Conservation (phyloP, 2,329 filamentous ascomycete genomes). For the Chaetomium olivaceum region DNA sequence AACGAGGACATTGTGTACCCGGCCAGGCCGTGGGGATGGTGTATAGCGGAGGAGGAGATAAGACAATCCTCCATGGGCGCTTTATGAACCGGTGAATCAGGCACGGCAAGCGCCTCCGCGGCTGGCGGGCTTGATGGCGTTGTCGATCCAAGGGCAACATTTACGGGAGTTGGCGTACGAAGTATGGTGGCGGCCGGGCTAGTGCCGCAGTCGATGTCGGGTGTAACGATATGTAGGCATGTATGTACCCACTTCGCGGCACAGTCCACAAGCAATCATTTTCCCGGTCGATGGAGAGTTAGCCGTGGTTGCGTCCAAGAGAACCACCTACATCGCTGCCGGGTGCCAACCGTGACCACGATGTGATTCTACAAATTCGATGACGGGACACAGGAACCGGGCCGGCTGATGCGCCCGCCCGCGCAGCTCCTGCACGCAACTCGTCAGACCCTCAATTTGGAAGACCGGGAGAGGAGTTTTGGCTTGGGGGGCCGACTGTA, state of each 20-base stretch:
- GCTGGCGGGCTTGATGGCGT: constrained; percentile 8
- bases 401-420: not conserved
- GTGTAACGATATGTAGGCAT: constrained; percentile 8
- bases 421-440: constrained; percentile 5
- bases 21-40: not conserved
- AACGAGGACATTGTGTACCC: not conserved
- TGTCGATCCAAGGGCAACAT: constrained; percentile 12
- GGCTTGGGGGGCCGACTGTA: not conserved
- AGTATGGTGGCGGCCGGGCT: not conserved
- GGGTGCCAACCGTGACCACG: not conserved
- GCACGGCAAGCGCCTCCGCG: constrained; percentile 22
- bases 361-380: constrained; percentile 9
- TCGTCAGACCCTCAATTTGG: constrained; percentile 16
- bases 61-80: constrained; percentile 12
- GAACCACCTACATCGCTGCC: not conserved
- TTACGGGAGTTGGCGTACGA: not conserved
- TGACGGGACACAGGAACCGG: constrained; percentile 19
- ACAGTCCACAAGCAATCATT: constrained; percentile 1
- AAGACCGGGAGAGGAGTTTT: constrained; percentile 1
- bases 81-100: constrained; percentile 29
- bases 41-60: constrained; percentile 9
- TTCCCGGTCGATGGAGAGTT: not conserved
- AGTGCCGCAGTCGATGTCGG: constrained; percentile 5
- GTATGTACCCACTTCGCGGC: not conserved
- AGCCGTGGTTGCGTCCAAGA: not conserved